These are phyloP conservation scores for Chytriomyces sp. DNA, from an alignment of 192 early-diverging fungal species.

Conservation along the genomic window DNA sequence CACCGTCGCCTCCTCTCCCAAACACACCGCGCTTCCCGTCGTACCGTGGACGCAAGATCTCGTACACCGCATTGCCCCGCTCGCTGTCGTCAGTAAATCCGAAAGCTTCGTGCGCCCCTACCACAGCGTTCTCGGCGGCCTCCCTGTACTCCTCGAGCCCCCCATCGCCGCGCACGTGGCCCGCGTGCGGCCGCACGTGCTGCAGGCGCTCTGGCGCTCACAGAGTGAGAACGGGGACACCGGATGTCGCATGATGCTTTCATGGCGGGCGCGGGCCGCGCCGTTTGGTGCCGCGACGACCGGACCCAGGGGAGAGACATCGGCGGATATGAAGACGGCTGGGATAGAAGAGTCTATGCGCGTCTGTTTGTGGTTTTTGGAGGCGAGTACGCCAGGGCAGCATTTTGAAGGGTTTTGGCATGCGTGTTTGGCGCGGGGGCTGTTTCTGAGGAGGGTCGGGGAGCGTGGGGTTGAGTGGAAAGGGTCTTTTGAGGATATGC, in stretches of 20 bases:
- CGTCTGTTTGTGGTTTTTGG: conserved; percentile 62
- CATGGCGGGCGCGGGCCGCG: too few relatives aligned
- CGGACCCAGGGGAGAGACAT: too few relatives aligned
- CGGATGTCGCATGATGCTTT: too few relatives aligned
- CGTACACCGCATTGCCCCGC: background rate
- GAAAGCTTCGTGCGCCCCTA: conserved; percentile 51
- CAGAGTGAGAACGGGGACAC: too few relatives aligned
- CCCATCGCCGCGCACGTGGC: background rate
- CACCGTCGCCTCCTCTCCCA: background rate
- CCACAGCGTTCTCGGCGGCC: conserved; percentile 45
- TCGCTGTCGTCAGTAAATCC: background rate
- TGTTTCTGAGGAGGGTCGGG: conserved; percentile 23
- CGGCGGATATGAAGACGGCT: too few relatives aligned
- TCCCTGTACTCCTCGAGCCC: conserved; percentile 56
- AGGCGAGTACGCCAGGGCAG: conserved; percentile 50
- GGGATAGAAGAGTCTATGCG: too few relatives aligned
- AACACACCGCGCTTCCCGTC: background rate
- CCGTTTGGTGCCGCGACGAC: too few relatives aligned
- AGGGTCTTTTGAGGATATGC: background rate
- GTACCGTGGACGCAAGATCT: background rate
- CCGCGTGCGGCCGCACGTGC: background rate
- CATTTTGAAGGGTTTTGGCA: conserved; percentile 68
- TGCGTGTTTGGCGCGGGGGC: conserved; percentile 51
- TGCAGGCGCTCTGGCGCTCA: background rate
- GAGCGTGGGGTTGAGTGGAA: background rate